Evolutionary conservation across 2,329 filamentous ascomycete genomes (phyloP), one percentile per base, ranked within the genome.

Genomic region (Exophiala dermatitidis): DNA sequence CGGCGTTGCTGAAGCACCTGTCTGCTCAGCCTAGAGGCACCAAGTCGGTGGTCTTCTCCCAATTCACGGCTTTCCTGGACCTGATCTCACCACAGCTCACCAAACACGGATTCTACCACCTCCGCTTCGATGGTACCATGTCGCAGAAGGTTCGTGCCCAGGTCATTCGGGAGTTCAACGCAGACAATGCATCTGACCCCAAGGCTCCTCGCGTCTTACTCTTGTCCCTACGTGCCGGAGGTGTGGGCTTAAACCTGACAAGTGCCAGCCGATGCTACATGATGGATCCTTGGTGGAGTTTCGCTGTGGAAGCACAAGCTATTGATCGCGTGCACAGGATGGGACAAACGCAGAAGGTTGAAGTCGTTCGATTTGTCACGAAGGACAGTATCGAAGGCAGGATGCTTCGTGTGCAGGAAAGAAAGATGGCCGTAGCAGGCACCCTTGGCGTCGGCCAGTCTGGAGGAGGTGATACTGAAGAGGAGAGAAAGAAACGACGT

Each of bases 211-310:
- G 65, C 58, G 81, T 98, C 1, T 74, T 98, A 3, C 76, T 98
- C 1, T 80, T 98, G 48, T 91, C 85, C 63, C 74, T 98, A 52
- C 80, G 89, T 19, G 93, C 94, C 0, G 93, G 94, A 3, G 94
- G 93, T 28, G 93, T 98, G 0, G 93, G 93, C 0, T 76, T 98
- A 41, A 98, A 98, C 66, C 71, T 98, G 57, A 97, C 91, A 0
- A 84, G 84, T 61, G 93, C 93, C 4, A 88, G 85, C 59, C 77
- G 88, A 50, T 94, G 98, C 3, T 98, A 86, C 73, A 94, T 98
- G 87, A 97, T 98, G 93, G 93, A 98, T 69, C 93, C 93, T 0
- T 98, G 93, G 93, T 98, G 93, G 93, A 94, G 88, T 66, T 98
- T 91, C 70, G 90, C 93, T 0, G 85, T 97, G 8, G 93, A 98